These are phyloP conservation scores for Rhodotorula taiwanensis DNA, from an alignment of 768 basidiomycete species.

Conservation along the genomic window DNA sequence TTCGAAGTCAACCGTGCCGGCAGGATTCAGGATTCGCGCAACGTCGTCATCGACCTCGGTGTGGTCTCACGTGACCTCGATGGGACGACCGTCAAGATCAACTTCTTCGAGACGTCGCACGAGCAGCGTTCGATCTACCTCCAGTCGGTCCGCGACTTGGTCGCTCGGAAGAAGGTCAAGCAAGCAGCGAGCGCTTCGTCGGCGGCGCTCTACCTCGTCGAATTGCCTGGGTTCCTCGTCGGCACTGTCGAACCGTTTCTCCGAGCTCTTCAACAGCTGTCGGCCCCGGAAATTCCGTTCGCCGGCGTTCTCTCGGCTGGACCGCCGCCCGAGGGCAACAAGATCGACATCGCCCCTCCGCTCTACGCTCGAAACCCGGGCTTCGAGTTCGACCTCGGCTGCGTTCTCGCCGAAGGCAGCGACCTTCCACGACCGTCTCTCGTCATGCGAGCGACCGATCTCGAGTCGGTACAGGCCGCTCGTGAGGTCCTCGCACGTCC, in stretches of 20 bases:
- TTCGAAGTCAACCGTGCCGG: not conserved
- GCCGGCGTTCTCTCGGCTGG: slow-evolving; percentile 52
- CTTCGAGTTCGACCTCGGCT: slow-evolving; percentile 49
- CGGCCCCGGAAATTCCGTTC: slow-evolving; percentile 58
- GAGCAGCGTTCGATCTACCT: slow-evolving; percentile 49
- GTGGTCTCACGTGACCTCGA: no score
- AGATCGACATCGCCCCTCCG: slow-evolving; percentile 51
- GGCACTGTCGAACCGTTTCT: slow-evolving; percentile 65
- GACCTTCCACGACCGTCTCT: slow-evolving; percentile 32
- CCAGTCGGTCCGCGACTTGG: slow-evolving; percentile 39
- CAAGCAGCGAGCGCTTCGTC: slow-evolving; percentile 24
- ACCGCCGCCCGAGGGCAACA: slow-evolving; percentile 8
- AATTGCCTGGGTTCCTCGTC: slow-evolving; percentile 58
- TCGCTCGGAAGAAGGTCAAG: not conserved
- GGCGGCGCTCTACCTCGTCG: slow-evolving; percentile 50
- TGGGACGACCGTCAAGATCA: slow-evolving; percentile 43
- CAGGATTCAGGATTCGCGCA: no score
- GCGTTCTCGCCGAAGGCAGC: slow-evolving; percentile 49
- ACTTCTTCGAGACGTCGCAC: slow-evolving; percentile 62
- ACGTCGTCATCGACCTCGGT: no score
- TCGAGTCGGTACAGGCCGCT: no score
- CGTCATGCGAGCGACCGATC: no score
- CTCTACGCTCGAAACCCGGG: slow-evolving; percentile 51
- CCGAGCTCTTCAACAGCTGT: slow-evolving; percentile 53
- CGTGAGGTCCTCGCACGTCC: no score